Base-by-base conservation (phyloP, 1,284 basidiomycete genomes). In the Pterulicium gracile region DNA sequence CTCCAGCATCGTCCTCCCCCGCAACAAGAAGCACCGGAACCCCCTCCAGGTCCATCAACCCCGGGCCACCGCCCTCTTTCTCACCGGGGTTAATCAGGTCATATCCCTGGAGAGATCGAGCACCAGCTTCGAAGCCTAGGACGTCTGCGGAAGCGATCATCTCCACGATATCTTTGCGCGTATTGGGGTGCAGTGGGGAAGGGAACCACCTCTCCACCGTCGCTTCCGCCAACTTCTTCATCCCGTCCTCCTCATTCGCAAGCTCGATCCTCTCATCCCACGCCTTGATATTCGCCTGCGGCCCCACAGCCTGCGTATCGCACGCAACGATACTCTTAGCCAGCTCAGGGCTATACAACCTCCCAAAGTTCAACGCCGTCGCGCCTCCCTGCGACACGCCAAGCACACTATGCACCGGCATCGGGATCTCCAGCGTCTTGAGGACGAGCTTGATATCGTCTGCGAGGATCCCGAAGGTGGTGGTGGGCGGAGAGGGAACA, bases 371-470 rank as follows among this genome's bases (percentile, higher is more conserved):
- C 12, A 75, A 63, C 0, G 66, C 64, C 2, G 64, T 61, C 5
- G 70, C 69, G 0, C 71, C 72, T 0, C 72, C 72, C 50, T 73
- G 71, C 1, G 70, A 73, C 2, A 73, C 72, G 10, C 72, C 72
- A 23, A 75, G 67, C 18, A 73, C 54, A 14, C 64, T 54, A 42
- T 69, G 65, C n/a, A 39, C 19, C 17, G 68, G 61, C 1, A 53
- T 59, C 0, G 63, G 53, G 21, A 72, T 66, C 1, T 52, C 44
- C 3, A 70, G 57, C 4, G 52, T 54, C 2, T 57, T 49, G 44
- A 67, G 56, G 34, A 66, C 52, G 21, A 55, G 54, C 2, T 58
- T 52, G 24, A 75, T 65, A 51, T 75, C 72, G 32, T 61, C 58
- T 5, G 72, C 70, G 15, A 73, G 63, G 20, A 54, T 46, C 15